Evolutionary conservation across 1,284 basidiomycete species (phyloP), one percentile per base, ranked within the genome.

Genomic region (Ustanciosporium gigantosporum): DNA sequence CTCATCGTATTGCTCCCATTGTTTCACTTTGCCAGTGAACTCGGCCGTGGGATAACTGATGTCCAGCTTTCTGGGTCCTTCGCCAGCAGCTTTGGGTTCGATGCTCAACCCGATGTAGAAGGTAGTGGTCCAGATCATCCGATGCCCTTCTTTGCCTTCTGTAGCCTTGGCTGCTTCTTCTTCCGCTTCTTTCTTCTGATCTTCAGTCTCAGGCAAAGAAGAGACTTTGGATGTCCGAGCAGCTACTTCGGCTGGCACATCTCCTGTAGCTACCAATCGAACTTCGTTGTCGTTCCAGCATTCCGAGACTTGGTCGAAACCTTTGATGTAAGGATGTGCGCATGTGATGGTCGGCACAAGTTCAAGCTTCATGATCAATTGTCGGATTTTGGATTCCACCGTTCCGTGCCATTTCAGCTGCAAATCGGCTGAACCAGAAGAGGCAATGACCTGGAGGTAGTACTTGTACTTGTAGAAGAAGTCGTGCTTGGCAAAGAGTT

Each of bases 391-490:
- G 36, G 93, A 96, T 81, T 99, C 94, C n/a, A 99, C 95, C 20
- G 91, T 93, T 40, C 92, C 92, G 38, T 77, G 92, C 95, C 95
- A 99, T 81, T 96, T 96, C 60, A 92, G 86, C 78, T 98, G 92
- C 16, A 88, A 81, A 20, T 95, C 92, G 3, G 86, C 77, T 34
- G 20, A 87, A 86, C 43, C 91, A 87, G 31, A 78, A 8, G 91
- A 93, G 6, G 94, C 93, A 47, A 94, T 91, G 22, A 98, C 88
- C 84, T 96, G 92, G n/a, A 99, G 85, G 78, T 98, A 99, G 81
- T 96, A 92, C 59, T 90, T 87, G 81, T 98, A 98, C 80, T 89
- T 90, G 79, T 88, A 86, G 83, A 97, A 99, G 79, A 98, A 98
- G 80, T 97, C 91, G 78, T 94, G 91, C 75, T 90, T 91, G 39